Base-by-base conservation (phyloP, 2,329 filamentous ascomycete species). In the Endothia cerciana region DNA sequence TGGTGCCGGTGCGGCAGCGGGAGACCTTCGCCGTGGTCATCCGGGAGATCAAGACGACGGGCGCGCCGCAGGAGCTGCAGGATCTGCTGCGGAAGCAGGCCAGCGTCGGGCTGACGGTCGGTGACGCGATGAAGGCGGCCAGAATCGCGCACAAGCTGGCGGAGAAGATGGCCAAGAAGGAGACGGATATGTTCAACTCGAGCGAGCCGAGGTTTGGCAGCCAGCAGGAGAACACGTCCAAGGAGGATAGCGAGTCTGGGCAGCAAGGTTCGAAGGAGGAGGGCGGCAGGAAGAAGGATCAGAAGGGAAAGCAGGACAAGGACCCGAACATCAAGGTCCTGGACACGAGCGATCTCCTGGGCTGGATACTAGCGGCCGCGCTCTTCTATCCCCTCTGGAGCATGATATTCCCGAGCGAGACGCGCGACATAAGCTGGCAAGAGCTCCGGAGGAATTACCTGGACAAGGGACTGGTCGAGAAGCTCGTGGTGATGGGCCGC, bases 401-500 rank as follows among this genome's bases (percentile, higher is more conserved):
- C 62, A 78, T 79, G 69, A 70, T 81, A 33, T 79, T 82, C 69
- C 78, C 78, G 28, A 72, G 73, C 60, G 80, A 83, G 69, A 74
- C 75, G 13, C 75, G 88, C 73, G 94, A 99, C 75, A 97, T 99
- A 66, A 98, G 95, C 64, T 99, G 93, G 92, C 94, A 99, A 79
- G 95, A 99, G 80, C 92, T 99, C 80, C 85, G 92, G 69, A 94
- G 88, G 72, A 95, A 93, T 40, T 98, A 97, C 83, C 83, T 99
- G 68, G 93, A 97, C 79, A 97, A 97, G 83, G 95, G 95, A 8
- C 85, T 99, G 30, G 94, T 99, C 25, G 92, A 97, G 80, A 97
- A 94, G 81, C 85, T 99, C 22, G 89, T 97, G 41, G 86, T 97
- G 61, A 89, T 93, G 72, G 87, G 89, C 69, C 89, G 87, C 72